Percentiles rank a stretch among this genome's conserved stretches.
Evolutionary conservation across 192 early-diverging fungal species (phyloP).

Genomic region (Entomortierella lignicola): DNA sequence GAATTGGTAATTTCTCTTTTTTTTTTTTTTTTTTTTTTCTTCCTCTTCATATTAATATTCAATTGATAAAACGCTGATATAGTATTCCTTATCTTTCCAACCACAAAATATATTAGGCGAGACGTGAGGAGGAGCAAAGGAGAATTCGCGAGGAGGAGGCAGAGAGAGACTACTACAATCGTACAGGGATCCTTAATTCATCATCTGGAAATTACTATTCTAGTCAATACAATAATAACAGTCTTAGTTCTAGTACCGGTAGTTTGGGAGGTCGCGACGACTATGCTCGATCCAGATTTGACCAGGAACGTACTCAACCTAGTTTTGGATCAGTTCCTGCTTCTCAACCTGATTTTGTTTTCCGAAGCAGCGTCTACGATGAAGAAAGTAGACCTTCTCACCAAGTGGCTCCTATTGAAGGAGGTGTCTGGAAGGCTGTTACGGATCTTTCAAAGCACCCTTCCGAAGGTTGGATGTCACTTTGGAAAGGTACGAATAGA

Average conservation of each 20-base stretch:
- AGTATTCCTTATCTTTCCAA: background rate
- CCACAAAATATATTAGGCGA: constrained; percentile 12
- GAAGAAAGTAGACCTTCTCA: constrained; percentile 69
- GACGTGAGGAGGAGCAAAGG: constrained; percentile 25
- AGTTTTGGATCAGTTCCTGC: too few relatives aligned
- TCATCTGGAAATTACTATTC: constrained; percentile 28
- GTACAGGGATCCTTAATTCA: constrained; percentile 19
- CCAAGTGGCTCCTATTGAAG: constrained; percentile 72
- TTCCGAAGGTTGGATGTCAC: constrained; percentile 71
- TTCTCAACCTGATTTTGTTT: constrained; percentile 60
- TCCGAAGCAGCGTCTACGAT: constrained; percentile 61
- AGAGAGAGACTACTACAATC: constrained; percentile 40
- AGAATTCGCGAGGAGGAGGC: constrained; percentile 16
- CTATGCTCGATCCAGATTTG: constrained; percentile 10
- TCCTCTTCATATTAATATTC: background rate
- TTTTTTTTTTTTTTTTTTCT: background rate
- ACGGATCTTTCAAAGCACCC: constrained; percentile 66
- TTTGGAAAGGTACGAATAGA: constrained; percentile 62
- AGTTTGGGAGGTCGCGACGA: background rate
- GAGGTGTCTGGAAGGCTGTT: constrained; percentile 71
- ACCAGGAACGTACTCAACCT: background rate
- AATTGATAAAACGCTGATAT: too few relatives aligned
- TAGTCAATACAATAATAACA: constrained; percentile 64
- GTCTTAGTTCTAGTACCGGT: constrained; percentile 54
- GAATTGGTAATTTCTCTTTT: constrained; percentile 33